phyloP scores from a whole-genome alignment of 257 asterid genomes.

The Nicotiana tomentosiformis region DNA sequence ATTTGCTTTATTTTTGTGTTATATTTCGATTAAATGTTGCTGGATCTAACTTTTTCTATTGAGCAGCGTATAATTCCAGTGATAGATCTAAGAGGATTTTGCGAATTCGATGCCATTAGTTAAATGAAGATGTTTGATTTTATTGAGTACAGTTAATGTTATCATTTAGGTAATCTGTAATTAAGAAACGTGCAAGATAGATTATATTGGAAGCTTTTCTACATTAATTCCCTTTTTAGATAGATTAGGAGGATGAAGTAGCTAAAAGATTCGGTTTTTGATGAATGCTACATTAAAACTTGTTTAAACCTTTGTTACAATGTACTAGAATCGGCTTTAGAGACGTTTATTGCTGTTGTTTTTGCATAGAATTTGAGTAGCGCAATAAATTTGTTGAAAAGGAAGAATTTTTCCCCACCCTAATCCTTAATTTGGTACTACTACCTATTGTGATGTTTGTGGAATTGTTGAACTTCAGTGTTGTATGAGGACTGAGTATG shows the following conservation, averaged over 20 bases:
- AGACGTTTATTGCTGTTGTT: neutral
- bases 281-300: neutral
- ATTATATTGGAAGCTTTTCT: neutral
- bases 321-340: neutral
- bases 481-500: neutral
- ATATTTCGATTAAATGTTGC: neutral
- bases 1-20: neutral
- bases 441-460: neutral
- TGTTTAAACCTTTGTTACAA: neutral
- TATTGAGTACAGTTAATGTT: neutral
- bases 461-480: neutral
- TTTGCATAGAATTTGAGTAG: neutral
- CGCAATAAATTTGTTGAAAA: neutral
- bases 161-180: neutral
- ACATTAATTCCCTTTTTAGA: neutral
- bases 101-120: neutral
- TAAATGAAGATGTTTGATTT: neutral
- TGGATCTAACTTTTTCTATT: neutral
- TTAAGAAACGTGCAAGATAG: neutral
- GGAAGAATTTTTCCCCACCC: neutral
- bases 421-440: neutral
- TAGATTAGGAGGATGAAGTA: neutral
- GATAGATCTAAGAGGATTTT: neutral
- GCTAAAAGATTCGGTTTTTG: neutral
- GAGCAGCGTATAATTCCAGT: neutral